Evolutionary conservation across 345 rosid genomes (phyloP).

Genomic region (Euclidium syriacum): DNA sequence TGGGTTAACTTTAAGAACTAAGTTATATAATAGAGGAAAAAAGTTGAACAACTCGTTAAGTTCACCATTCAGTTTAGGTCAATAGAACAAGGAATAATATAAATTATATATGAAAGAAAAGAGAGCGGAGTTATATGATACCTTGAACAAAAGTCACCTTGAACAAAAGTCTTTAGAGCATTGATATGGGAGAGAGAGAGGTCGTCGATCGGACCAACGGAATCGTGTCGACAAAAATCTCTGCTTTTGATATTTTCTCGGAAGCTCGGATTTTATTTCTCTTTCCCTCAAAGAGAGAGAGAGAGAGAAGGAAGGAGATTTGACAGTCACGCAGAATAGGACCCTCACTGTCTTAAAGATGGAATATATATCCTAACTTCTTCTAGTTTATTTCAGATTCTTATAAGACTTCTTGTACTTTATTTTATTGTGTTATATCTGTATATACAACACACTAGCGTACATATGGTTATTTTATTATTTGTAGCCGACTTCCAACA

Average conservation of each 20-base stretch:
- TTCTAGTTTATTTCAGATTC: conserved; percentile 17
- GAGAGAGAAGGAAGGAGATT: conserved; percentile 54
- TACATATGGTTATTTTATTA: too few species aligned
- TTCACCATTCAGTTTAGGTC: background rate
- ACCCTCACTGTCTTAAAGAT: conserved; percentile 34
- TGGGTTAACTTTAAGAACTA: background rate
- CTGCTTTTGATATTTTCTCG: background rate
- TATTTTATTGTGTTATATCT: background rate
- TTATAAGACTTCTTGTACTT: background rate
- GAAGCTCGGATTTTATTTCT: conserved; percentile 8
- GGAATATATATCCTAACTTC: conserved; percentile 15
- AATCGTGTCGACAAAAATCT: conserved; percentile 26
- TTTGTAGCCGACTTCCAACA: too few species aligned
- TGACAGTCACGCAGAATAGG: conserved; percentile 58
- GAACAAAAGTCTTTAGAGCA: conserved; percentile 31
- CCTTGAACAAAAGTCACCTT: conserved; percentile 44
- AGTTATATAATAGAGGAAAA: conserved; percentile 17
- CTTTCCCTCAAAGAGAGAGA: conserved; percentile 9
- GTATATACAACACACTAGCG: too few species aligned
- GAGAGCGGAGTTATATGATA: conserved; percentile 8
- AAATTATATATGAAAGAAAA: background rate
- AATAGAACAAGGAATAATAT: too few species aligned
- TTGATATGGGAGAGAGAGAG: conserved; percentile 16
- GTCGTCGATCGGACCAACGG: conserved; percentile 36
- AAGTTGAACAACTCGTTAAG: background rate